These are phyloP conservation scores for Halenospora varia DNA, from an alignment of 495 filamentous ascomycete genomes.

Conservation along the genomic window DNA sequence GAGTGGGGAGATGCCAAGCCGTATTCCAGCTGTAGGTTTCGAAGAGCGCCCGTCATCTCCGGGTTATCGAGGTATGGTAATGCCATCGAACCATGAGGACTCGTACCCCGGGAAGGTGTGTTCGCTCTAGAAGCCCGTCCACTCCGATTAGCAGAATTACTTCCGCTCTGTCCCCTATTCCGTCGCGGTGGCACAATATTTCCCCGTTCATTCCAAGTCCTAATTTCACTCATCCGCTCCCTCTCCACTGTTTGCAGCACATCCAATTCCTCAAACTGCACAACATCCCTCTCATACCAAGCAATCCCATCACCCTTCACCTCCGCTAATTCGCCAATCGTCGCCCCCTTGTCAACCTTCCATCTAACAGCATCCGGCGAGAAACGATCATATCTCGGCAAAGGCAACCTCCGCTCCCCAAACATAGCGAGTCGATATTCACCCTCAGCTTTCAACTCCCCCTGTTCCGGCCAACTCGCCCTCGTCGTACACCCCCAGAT, in stretches of 20 bases:
- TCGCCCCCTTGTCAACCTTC: not conserved
- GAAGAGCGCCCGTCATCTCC: too few species aligned
- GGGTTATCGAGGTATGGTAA: too few species aligned
- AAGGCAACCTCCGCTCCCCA: not conserved
- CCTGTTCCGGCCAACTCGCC: not conserved
- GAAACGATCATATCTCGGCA: not conserved
- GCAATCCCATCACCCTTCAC: not conserved
- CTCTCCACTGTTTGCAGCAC: not conserved
- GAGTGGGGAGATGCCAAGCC: too few species aligned
- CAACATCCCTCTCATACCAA: not conserved
- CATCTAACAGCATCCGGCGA: not conserved
- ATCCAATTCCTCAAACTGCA: not conserved
- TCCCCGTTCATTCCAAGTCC: not conserved
- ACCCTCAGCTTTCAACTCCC: slow-evolving; percentile 5
- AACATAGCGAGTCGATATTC: not conserved
- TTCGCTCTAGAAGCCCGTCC: too few species aligned
- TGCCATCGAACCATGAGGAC: too few species aligned
- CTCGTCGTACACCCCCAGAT: not conserved
- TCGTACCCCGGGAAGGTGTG: too few species aligned
- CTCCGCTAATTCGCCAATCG: not conserved
- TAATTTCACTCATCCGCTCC: not conserved
- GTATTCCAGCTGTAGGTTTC: too few species aligned
- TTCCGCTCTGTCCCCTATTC: too few species aligned
- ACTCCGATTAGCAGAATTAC: too few species aligned
- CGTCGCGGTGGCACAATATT: not conserved